Conservation (phyloP, 2,329 filamentous ascomycete species). For the Grosmannia huntii region DNA sequence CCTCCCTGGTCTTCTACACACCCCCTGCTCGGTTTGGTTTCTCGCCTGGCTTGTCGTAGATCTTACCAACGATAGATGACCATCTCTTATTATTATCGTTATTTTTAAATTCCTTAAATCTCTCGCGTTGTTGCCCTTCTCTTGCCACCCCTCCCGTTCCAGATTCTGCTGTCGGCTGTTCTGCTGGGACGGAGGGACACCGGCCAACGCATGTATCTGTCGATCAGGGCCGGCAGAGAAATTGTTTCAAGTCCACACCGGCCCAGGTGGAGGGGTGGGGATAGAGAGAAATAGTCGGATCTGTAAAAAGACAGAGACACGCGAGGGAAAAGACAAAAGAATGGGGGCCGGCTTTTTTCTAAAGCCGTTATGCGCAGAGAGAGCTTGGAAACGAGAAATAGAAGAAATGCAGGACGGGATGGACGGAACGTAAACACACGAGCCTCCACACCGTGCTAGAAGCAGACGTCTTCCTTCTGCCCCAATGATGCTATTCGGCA, state of each 20-base stretch:
- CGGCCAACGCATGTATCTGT: constrained; percentile 7
- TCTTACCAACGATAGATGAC: background rate
- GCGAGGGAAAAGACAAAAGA: background rate
- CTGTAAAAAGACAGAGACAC: background rate
- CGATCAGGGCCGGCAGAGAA: constrained; percentile 11
- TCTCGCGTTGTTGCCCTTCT: background rate
- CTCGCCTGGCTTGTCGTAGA: constrained; percentile 4
- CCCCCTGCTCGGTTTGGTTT: background rate
- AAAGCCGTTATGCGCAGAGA: background rate
- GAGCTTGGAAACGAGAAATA: background rate
- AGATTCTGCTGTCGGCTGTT: constrained; percentile 3
- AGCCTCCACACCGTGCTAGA: background rate
- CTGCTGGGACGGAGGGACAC: background rate
- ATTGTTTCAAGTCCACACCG: constrained; percentile 10
- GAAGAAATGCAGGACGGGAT: background rate
- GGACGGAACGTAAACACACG: background rate
- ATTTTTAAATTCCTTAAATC: background rate
- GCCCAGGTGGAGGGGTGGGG: background rate
- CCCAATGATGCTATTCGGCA: constrained; percentile 10
- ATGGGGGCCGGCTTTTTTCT: background rate
- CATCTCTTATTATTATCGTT: background rate
- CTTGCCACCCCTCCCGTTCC: constrained; percentile 4
- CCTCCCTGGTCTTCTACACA: background rate
- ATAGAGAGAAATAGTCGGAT: background rate
- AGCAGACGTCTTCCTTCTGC: background rate